Evolutionary conservation across 768 basidiomycete species (phyloP), one percentile per base, ranked within the genome.

Genomic region (Leccinellum luteum): DNA sequence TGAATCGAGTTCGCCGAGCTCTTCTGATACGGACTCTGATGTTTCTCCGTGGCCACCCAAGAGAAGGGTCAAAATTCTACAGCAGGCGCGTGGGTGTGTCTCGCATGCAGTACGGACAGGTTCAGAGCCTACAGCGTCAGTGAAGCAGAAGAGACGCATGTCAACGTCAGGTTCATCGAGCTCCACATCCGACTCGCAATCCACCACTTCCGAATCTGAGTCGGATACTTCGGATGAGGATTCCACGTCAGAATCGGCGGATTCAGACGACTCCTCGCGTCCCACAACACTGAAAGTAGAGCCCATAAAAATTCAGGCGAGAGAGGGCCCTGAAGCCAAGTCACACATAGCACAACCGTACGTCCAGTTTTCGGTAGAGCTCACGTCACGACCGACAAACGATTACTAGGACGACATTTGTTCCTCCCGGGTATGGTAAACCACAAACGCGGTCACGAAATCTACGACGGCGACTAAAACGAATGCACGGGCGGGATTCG

Each of bases 361-460:
- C 28, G 67, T 62, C 30, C 12, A 2, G 6, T 30, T 31, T 9
- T 45, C 31, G 0, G 35, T 17, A 13, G 1, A 15, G 1, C 13
- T 48, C n/a, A 27, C 2, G 41, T 32, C 9, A 1, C 2, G 21
- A 27, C 25, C 25, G 6, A 35, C 19, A 13, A 14, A 31, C 14
- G 0, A 30, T 63, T 28, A 51, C 32, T 51, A 72, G 69, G 2
- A 2, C 50, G 1, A 51, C 41, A 0, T 52, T 56, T 10, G 78
- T 86, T 9, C 84, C 86, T 2, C 86, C 86, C 0, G 86, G 86
- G 3, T 69, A 74, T 23, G 86, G 86, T 14, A 87, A 84, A 67
- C 67, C 79, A 0, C 68, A 79, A 2, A 88, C 86, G 2, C 82
- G 79, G 15, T 72, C 73, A 23, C 79, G 86, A 6, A 87, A 88